These are phyloP conservation scores for Plasmopara viticola DNA, from an alignment of 352 stramenopile genomes.

Conservation along the genomic window DNA sequence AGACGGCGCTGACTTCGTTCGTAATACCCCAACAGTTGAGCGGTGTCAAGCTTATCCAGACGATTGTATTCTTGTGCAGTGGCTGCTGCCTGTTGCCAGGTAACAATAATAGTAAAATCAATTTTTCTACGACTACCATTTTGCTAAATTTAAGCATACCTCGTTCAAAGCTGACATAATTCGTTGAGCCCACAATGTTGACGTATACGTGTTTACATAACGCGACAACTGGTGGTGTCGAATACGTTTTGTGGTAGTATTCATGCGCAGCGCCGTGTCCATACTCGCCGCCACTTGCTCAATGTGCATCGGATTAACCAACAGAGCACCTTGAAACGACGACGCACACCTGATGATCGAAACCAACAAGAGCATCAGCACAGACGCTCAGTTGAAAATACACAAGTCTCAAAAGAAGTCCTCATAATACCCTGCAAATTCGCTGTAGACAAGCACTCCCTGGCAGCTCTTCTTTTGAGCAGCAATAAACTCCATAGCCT, in stretches of 20 bases:
- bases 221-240: constrained; percentile 78
- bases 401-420: background rate
- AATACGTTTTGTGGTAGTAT: constrained; percentile 81
- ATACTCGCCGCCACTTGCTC: constrained; percentile 84
- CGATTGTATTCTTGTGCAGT: constrained; percentile 81
- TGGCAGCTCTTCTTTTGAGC: constrained; percentile 75
- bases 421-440: constrained; percentile 69
- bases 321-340: constrained; percentile 80
- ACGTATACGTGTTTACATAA: constrained; percentile 89
- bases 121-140: background rate
- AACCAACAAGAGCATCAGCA: too few relatives aligned
- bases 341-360: constrained; percentile 53
- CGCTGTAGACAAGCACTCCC: constrained; percentile 85
- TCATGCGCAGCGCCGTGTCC: constrained; percentile 80
- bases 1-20: constrained; percentile 74
- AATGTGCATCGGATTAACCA: constrained; percentile 88
- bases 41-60: constrained; percentile 80
- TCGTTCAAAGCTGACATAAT: constrained; percentile 82
- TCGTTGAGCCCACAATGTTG: constrained; percentile 74
- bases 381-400: background rate
- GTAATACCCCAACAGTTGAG: constrained; percentile 77
- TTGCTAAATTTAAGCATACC: constrained; percentile 9
- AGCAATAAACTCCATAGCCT: constrained; percentile 89
- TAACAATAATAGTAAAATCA: background rate
- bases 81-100: constrained; percentile 33